These are phyloP conservation scores for Mycena leptocephala DNA, from an alignment of 768 basidiomycete species.

Conservation along the genomic window DNA sequence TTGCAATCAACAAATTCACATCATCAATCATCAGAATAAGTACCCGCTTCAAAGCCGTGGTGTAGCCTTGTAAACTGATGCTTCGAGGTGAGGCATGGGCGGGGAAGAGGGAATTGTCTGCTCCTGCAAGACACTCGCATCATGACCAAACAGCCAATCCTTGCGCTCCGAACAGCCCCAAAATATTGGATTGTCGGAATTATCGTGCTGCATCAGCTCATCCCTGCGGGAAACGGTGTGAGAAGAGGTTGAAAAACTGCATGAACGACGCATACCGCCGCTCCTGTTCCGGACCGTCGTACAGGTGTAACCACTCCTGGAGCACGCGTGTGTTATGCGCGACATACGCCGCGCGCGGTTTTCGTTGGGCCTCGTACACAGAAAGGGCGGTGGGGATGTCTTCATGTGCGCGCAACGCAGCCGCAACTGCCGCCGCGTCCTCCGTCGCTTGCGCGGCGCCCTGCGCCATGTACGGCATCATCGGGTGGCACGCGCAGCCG, in stretches of 20 bases:
- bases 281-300: conserved; percentile 65
- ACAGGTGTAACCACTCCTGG: conserved; percentile 66
- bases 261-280: conserved; percentile 41
- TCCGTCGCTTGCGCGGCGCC: conserved; percentile 48
- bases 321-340: conserved; percentile 64
- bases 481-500: conserved; percentile 50
- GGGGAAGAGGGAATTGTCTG: not conserved
- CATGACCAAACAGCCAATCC: conserved; percentile 61
- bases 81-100: not conserved
- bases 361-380: conserved; percentile 66
- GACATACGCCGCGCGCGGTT: conserved; percentile 60
- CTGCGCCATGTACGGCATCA: conserved; percentile 42
- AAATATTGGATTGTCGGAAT: conserved; percentile 60
- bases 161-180: conserved; percentile 68
- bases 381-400: conserved; percentile 58
- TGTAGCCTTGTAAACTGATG: not conserved
- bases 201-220: conserved; percentile 57
- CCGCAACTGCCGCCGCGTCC: conserved; percentile 57
- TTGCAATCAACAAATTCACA: no score
- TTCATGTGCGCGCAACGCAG: conserved; percentile 59
- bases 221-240: conserved; percentile 49
- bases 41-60: not conserved
- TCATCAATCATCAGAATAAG: no score
- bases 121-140: conserved; percentile 35
- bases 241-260: not conserved